Evolutionary conservation across 768 basidiomycete species (phyloP).

Genomic region (Boletus subcaerulescens): DNA sequence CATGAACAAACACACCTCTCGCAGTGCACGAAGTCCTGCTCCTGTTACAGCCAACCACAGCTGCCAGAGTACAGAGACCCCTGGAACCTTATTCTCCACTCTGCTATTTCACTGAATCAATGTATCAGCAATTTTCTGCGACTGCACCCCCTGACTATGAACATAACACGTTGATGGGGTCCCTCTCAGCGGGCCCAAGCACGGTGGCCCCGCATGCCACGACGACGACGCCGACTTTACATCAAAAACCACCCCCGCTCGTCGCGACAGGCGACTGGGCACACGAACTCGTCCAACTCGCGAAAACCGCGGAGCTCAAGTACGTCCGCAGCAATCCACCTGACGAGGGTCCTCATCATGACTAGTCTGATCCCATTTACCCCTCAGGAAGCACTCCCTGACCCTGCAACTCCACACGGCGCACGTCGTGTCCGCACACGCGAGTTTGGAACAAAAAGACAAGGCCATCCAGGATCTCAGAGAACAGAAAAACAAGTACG

Average conservation of each 20-base stretch:
- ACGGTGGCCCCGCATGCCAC: conserved; percentile 32
- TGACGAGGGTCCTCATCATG: conserved; percentile 2
- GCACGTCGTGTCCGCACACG: conserved; percentile 81
- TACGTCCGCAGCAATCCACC: conserved; percentile 37
- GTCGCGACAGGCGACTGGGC: conserved; percentile 87
- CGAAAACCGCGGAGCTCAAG: conserved; percentile 88
- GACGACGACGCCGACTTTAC: conserved; percentile 21
- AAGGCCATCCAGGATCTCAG: conserved; percentile 77
- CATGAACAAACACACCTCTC: conserved; percentile 26
- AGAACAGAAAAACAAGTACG: conserved; percentile 83
- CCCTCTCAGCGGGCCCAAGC: conserved; percentile 33
- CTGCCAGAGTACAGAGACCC: conserved; percentile 19
- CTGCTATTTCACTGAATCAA: conserved; percentile 28
- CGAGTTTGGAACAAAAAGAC: conserved; percentile 72
- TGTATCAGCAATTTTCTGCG: conserved; percentile 36
- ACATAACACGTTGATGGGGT: conserved; percentile 29
- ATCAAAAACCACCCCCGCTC: conserved; percentile 44
- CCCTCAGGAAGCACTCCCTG: conserved; percentile 71
- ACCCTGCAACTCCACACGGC: conserved; percentile 85
- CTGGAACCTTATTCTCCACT: conserved; percentile 25
- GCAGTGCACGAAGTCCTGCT: conserved; percentile 29
- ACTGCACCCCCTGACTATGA: conserved; percentile 34
- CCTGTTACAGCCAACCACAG: not conserved
- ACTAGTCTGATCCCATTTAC: conserved; percentile 8
- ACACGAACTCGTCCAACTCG: conserved; percentile 79